Evolutionary conservation across 2,329 filamentous ascomycete species (phyloP), one percentile per base, ranked within the genome.

Genomic region (Calonectria henricotiae): DNA sequence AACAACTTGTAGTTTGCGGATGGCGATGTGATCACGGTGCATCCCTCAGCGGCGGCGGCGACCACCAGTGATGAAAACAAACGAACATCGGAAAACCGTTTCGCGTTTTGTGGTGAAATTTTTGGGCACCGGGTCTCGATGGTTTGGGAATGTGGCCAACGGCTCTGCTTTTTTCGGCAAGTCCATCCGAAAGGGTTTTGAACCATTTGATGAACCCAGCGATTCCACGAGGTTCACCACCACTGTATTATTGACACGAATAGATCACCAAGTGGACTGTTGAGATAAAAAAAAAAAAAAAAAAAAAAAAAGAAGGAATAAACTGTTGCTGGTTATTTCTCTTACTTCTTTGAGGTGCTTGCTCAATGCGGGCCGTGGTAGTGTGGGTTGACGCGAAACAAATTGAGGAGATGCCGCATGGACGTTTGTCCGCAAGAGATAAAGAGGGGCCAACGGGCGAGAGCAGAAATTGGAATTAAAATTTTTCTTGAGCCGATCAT

Each of bases 341-440:
- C 66, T 71, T 63, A 46, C 61, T 62, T 64, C 71, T 67, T 70
- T 70, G 46, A 49, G 63, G 32, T 17, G 54, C 41, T 46, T 62
- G 55, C 35, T 67, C 25, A 39, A 41, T 25, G 67, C 62, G 58
- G 62, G 46, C 55, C 62, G 55, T 47, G 55, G 67, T 32, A 30
- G 46, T 66, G 67, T 69, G 62, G 67, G 62, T 49, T 58, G 54
- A 62, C 46, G 62, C 62, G 62, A 62, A 65, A 47, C 67, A 44
- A 65, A 62, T 55, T 41, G 20, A 61, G 39, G 30, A 30, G 44
- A 51, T 47, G 62, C 61, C 54, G 43, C 55, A 37, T 61, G 37
- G 55, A 44, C 37, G 11, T 39, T 39, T 54, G 35, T 62, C 62
- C 54, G 20, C 27, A 69, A 46, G 27, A 30, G 62, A 62, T 43